phyloP scores from a whole-genome alignment of 2,329 filamentous ascomycete species.

The Fusarium sp. region DNA sequence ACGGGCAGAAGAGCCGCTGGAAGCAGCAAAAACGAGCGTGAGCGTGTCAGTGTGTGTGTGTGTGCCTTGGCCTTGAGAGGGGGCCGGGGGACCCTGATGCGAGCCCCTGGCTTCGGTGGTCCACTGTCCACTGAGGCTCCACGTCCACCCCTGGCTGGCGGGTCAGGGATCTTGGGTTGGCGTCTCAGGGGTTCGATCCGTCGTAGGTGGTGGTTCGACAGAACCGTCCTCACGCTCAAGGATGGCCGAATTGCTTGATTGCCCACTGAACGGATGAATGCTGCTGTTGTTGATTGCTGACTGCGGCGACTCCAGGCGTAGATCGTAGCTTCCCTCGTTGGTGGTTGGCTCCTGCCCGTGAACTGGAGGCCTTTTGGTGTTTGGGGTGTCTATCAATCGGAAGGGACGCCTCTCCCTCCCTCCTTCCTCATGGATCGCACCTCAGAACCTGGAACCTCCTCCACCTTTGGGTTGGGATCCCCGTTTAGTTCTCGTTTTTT shows the following conservation, averaged over 20 bases:
- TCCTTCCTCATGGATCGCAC: neutral
- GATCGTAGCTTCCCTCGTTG: neutral
- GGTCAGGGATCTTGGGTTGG: slow-evolving; percentile 23
- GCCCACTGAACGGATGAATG: slow-evolving; percentile 11
- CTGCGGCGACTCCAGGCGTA: slow-evolving; percentile 24
- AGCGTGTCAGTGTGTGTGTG: no score
- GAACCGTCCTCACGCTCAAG: neutral
- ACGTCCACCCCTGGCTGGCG: slow-evolving; percentile 20
- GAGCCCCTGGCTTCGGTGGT: neutral
- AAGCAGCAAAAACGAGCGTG: neutral
- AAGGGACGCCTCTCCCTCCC: slow-evolving; percentile 5
- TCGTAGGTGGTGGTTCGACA: slow-evolving; percentile 6
- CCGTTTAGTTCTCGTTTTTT: slow-evolving; percentile 3
- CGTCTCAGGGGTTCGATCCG: slow-evolving; percentile 34
- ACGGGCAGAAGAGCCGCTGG: slow-evolving; percentile 1
- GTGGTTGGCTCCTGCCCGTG: neutral
- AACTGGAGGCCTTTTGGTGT: neutral
- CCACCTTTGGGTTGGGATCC: slow-evolving; percentile 29
- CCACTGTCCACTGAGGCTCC: slow-evolving; percentile 13
- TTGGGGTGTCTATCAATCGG: slow-evolving; percentile 21
- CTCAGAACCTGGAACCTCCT: slow-evolving; percentile 16
- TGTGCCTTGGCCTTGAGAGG: neutral
- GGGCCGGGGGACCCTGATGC: neutral
- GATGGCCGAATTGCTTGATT: slow-evolving; percentile 17
- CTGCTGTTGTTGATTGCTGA: neutral